Evolutionary conservation across 1,284 basidiomycete genomes (phyloP), one percentile per base, ranked within the genome.

Genomic region (Dichomitus squalens): DNA sequence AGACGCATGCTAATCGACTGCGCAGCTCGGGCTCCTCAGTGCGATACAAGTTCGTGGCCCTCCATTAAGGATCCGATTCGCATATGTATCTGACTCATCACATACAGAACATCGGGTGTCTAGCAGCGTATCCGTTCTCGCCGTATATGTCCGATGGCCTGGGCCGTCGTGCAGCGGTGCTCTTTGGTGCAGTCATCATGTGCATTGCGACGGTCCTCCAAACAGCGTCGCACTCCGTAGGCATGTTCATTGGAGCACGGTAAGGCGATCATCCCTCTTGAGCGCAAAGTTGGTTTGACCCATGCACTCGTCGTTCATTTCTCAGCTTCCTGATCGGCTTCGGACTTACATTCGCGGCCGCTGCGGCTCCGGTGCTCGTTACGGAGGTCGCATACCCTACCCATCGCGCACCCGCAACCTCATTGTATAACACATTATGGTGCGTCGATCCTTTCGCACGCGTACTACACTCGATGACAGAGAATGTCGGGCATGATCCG

Each of bases 241-340:
- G 84, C 58, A 92, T 92, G 89, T 93, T 93, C 74, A 91, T 93
- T 61, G 87, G 85, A 58, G 85, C 88, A 68, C 83, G 88, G 81
- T 83, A 60, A 41, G 72, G 71, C 41, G n/a, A 36, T 31, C 23
- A 23, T 33, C 31, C 23, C 33, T 39, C n/a, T 4, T 52, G 40
- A 27, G 23, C 43, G 53, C 49, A 44, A 18, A 38, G 50, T 29
- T 25, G 4, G 18, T 33, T 27, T 20, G n/a, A 23, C 16, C 34
- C n/a, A 14, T 8, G 6, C 21, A 7, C 9, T 25, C 7, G 20
- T 39, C 18, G 35, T 20, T n/a, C 12, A n/a, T 3, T 39, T 23
- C 11, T 48, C 40, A 77, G 77, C n/a, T 79, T 81, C 68, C 57
- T 82, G 64, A 78, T 85, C 53, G 82, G 82, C 2, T 83, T 84